These are phyloP conservation scores for Cyphellophora europaea DNA, from an alignment of 2,329 filamentous ascomycete species.

Conservation along the genomic window DNA sequence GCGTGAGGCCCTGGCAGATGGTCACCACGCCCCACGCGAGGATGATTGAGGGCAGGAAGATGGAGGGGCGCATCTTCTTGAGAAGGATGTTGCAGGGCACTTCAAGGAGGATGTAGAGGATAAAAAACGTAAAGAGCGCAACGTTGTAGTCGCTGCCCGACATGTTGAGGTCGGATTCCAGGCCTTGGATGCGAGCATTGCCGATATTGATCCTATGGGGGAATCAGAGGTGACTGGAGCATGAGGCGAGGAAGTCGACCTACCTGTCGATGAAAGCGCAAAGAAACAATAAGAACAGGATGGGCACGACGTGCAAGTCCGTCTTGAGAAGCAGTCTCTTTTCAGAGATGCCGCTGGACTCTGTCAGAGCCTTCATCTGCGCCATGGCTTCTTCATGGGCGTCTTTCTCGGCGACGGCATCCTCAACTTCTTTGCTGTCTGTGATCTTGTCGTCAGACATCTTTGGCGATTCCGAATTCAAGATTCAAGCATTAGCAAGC, in stretches of 20 bases:
- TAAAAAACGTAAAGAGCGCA: conserved; percentile 18
- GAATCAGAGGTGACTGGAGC: conserved; percentile 23
- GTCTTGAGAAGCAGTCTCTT: conserved; percentile 39
- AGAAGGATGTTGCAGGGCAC: conserved; percentile 39
- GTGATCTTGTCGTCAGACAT: not conserved
- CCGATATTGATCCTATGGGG: conserved; percentile 38
- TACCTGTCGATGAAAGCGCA: conserved; percentile 29
- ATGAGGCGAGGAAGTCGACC: no score
- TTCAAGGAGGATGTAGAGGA: conserved; percentile 20
- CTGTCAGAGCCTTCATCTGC: not conserved
- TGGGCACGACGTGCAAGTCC: conserved; percentile 39
- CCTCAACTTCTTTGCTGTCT: not conserved
- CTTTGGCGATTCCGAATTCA: no score
- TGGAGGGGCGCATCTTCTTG: conserved; percentile 19
- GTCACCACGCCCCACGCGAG: conserved; percentile 23
- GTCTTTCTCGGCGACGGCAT: not conserved
- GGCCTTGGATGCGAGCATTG: conserved; percentile 36
- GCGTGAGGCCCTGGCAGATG: conserved; percentile 25
- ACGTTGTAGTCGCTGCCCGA: conserved; percentile 29
- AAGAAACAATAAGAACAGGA: conserved; percentile 36
- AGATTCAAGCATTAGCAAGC: no score
- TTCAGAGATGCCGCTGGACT: conserved; percentile 26
- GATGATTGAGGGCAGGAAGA: not conserved
- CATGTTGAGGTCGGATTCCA: conserved; percentile 36
- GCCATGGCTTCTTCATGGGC: not conserved